These are phyloP conservation scores for Podosphaera aphanis DNA, from an alignment of 2,329 filamentous ascomycete genomes.

Conservation along the genomic window DNA sequence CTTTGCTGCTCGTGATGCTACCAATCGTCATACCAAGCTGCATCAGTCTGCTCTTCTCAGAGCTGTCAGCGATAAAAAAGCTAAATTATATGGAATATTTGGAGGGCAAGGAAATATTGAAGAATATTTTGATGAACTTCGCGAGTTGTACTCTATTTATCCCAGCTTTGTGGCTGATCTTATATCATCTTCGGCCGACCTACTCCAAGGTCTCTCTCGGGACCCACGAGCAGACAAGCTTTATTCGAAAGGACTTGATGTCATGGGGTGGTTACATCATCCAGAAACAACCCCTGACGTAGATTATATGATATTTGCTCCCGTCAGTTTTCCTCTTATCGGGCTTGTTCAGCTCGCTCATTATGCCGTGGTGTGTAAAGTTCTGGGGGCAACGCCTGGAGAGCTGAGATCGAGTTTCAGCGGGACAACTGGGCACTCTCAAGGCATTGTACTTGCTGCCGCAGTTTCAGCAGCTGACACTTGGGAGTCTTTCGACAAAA, in stretches of 20 bases:
- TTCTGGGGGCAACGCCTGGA: conserved; percentile 71
- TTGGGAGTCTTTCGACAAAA: conserved; percentile 77
- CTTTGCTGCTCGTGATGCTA: conserved; percentile 66
- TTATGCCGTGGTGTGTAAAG: conserved; percentile 83
- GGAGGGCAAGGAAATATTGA: conserved; percentile 97
- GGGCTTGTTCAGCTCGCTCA: conserved; percentile 89
- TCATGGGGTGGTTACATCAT: conserved; percentile 80
- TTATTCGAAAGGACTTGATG: conserved; percentile 87
- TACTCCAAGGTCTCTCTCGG: conserved; percentile 64
- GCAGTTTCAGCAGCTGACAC: conserved; percentile 74
- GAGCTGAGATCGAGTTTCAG: conserved; percentile 64
- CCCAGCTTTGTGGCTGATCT: conserved; percentile 75
- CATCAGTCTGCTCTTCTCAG: conserved; percentile 86
- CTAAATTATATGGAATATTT: conserved; percentile 79
- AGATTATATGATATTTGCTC: conserved; percentile 83
- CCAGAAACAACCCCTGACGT: conserved; percentile 75
- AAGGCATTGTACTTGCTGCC: conserved; percentile 83
- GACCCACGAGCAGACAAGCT: conserved; percentile 80
- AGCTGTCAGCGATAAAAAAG: conserved; percentile 62
- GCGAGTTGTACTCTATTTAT: conserved; percentile 78
- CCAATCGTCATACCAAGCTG: conserved; percentile 65
- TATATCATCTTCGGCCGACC: conserved; percentile 56
- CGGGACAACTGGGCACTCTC: conserved; percentile 86
- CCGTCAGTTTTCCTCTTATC: conserved; percentile 88
- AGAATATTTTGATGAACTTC: conserved; percentile 95